phyloP scores from a whole-genome alignment of 305 asterid genomes.

The Solanum hybrid region DNA sequence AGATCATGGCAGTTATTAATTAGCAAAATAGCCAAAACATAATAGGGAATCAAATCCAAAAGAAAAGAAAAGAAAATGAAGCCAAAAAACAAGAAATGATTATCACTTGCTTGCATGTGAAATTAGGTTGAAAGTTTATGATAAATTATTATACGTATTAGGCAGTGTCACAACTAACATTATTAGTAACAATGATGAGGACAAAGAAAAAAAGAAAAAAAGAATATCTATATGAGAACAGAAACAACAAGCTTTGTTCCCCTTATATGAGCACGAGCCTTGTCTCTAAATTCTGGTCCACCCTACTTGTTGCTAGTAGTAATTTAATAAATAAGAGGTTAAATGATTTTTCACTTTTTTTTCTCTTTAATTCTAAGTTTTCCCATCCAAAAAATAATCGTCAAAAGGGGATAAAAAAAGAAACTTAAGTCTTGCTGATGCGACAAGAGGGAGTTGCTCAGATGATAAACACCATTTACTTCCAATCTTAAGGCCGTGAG shows the following conservation, averaged over 20 bases:
- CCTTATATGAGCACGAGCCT: not conserved
- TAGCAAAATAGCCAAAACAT: not conserved
- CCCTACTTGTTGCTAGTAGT: not conserved
- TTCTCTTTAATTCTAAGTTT: not conserved
- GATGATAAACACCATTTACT: not conserved
- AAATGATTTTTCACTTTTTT: not conserved
- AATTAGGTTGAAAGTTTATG: not conserved
- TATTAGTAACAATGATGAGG: not conserved
- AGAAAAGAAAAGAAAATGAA: not conserved
- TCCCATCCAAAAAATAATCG: not conserved
- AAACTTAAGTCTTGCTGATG: not conserved
- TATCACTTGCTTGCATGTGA: not conserved
- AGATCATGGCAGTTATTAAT: not conserved
- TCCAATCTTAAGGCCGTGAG: fast-evolving
- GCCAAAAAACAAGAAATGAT: not conserved
- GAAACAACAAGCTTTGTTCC: not conserved
- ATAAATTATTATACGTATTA: not conserved
- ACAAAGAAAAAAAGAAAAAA: not conserved
- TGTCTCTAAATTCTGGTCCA: not conserved
- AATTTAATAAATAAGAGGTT: not conserved
- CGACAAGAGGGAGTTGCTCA: not conserved
- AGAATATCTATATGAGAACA: not conserved
- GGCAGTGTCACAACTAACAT: not conserved
- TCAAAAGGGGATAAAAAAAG: not conserved
- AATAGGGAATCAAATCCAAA: not conserved